Base-by-base conservation (phyloP, 2,329 filamentous ascomycete genomes). In the Stylonectria norvegica region DNA sequence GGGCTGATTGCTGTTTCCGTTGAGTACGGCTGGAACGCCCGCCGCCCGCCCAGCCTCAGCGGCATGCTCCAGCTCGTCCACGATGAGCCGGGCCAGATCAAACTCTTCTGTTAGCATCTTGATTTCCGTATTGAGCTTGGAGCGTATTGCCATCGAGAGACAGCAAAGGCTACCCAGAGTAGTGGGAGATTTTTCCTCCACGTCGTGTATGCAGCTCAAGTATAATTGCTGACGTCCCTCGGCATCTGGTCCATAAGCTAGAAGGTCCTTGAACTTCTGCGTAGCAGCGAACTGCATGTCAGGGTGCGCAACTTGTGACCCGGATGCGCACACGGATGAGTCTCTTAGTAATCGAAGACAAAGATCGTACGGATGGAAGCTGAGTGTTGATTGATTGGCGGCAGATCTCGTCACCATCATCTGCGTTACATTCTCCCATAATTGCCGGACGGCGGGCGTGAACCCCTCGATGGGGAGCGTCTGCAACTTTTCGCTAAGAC, bases 131-230 rank as follows among this genome's bases (percentile, higher is more conserved):
- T 55, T 53, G 25, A 75, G 56, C 25, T 72, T 64, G 15, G 64
- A 65, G 7, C 68, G 66, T n/a, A 76, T 66, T 14, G 79, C 58
- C 32, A 71, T 64, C 36, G 60, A 67, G 33, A 89, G 67, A 12
- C 81, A 82, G 56, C 81, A 84, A 15, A 90, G 73, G 51, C 86
- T 93, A 1, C 88, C 88, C 5, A 86, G 75, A 1, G 83, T 80
- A 11, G 80, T 84, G 8, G 67, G 48, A 2, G 81, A 83, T 58
- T 75, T 81, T 16, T 72, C 66, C 3, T 75, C 70, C 32, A 94
- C 82, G 53, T 91, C 84, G 32, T 73, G 53, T 34, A 89, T 72
- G 59, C 87, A 93, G 38, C 74, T 73, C 33, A 72, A 61, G 48
- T 85, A 86, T 12, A 93, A 78, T 15, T 72, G 67, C 42, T 72